phyloP scores from a whole-genome alignment of 2,329 filamentous ascomycete species.

The Zymoseptoria passerinii region DNA sequence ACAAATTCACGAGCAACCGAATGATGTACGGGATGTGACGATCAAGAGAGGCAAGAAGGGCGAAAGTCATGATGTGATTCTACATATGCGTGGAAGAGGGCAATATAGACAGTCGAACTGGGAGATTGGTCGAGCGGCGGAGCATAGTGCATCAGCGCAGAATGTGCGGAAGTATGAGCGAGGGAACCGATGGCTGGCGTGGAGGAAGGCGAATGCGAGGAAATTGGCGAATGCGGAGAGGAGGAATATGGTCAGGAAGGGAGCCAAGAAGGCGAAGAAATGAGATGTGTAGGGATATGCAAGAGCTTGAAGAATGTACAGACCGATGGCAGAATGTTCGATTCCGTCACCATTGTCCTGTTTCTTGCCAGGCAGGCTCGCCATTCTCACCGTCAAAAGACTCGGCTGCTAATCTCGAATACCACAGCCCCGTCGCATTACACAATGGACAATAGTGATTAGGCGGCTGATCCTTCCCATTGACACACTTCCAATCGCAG shows the following conservation, averaged over 20 bases:
- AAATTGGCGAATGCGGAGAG: conserved; percentile 45
- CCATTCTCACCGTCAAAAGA: too few species aligned
- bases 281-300: not conserved
- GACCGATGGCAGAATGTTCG: not conserved
- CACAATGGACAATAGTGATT: not conserved
- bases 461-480: not conserved
- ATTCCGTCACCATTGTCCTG: too few species aligned
- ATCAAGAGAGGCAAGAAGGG: conserved; percentile 27
- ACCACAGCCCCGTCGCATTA: not conserved
- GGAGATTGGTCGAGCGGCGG: conserved; percentile 57
- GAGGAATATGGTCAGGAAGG: conserved; percentile 43
- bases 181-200: conserved; percentile 55
- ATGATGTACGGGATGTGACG: conserved; percentile 14
- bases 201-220: conserved; percentile 51
- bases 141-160: conserved; percentile 46
- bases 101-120: conserved; percentile 59
- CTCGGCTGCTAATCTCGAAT: not conserved
- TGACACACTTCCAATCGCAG: not conserved
- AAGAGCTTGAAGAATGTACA: not conserved
- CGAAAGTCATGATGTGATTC: conserved; percentile 27
- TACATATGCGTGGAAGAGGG: conserved; percentile 48
- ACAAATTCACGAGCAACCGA: conserved; percentile 13
- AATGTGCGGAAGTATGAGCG: conserved; percentile 48
- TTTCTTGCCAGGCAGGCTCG: too few species aligned
- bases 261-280: conserved; percentile 25